Percentiles rank a stretch among this genome's conserved stretches.
These are phyloP conservation scores for Trichophyton verrucosum DNA, from an alignment of 2,329 filamentous ascomycete genomes.

Conservation along the genomic window DNA sequence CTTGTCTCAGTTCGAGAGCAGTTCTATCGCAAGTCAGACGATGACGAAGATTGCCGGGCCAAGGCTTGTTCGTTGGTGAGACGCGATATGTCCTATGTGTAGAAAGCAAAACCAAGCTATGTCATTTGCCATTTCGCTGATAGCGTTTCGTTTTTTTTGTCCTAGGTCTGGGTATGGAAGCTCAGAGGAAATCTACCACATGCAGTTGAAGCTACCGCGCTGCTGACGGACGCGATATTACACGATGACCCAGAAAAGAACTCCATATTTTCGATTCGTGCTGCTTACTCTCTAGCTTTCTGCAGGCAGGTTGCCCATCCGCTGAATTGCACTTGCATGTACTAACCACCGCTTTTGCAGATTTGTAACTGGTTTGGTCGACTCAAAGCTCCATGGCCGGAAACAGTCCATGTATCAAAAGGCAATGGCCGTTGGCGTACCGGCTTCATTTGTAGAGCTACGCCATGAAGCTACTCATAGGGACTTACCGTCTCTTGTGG, in stretches of 20 bases:
- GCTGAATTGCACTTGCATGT: neutral
- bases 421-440: slow-evolving; percentile 30
- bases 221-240: slow-evolving; percentile 35
- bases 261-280: slow-evolving; percentile 34
- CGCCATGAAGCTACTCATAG: slow-evolving; percentile 86
- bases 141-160: neutral
- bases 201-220: slow-evolving; percentile 34
- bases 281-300: slow-evolving; percentile 35
- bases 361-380: slow-evolving; percentile 35
- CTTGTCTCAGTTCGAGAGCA: slow-evolving; percentile 27
- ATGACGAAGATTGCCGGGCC: slow-evolving; percentile 27
- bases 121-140: neutral
- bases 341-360: slow-evolving; percentile 15
- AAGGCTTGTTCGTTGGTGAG: slow-evolving; percentile 30
- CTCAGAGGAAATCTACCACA: slow-evolving; percentile 34
- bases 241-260: slow-evolving; percentile 31
- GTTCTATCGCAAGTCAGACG: slow-evolving; percentile 28
- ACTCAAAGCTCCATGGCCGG: slow-evolving; percentile 31
- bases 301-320: slow-evolving; percentile 26
- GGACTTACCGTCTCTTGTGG: slow-evolving; percentile 62
- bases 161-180: slow-evolving; percentile 35
- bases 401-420: slow-evolving; percentile 36
- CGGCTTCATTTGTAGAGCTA: slow-evolving; percentile 70
- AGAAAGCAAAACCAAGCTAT: neutral
- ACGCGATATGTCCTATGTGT: slow-evolving; percentile 8